Base-by-base conservation (phyloP, 169 alveolate genomes). In the Babesia bovis region DNA sequence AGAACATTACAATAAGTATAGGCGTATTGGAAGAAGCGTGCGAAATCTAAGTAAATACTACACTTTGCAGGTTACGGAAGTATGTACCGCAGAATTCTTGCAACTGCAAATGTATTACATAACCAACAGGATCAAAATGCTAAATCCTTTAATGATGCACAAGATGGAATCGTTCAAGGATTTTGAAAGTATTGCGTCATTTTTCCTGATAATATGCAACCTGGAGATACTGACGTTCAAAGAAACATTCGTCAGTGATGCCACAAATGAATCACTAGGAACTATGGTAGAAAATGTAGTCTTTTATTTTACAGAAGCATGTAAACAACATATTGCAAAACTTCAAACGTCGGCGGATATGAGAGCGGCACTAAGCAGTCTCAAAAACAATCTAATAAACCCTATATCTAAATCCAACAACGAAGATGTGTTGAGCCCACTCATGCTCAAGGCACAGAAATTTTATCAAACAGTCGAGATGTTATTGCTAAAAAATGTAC, bases 51-150 rank as follows among this genome's bases (percentile, higher is more conserved):
- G 28, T 49, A 33, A 35, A 12, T 47, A 65, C 60, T 61, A 73
- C 67, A 52, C 78, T 4, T 51, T 4, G 52, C 78, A 52, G 38
- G 83, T n/a, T 5, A 52, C 66, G 23, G 61, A 45, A 28, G 19
- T 59, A 10, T 13, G 65, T 35, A 53, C 51, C 7, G 10, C 66
- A 25, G 78, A 73, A 44, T 38, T 65, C 23, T 42, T 61, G 42
- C 84, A 73, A 30, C 44, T 73, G 47, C 84, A 73, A 33, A 61
- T 73, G 84, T 73, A 73, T 38, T 73, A 73, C 52, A 65, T 73
- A 17, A 52, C 84, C 15, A 65, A 57, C 23, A 38, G 84, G 23
- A 65, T 73, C 9, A 73, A 63, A 63, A 65, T 73, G 15, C 59
- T 73, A 49, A 50, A 73, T 44, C 70, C 75, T 17, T 17, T 63